Conservation (phyloP, 257 asterid species). For the Penstemon barbatus region DNA sequence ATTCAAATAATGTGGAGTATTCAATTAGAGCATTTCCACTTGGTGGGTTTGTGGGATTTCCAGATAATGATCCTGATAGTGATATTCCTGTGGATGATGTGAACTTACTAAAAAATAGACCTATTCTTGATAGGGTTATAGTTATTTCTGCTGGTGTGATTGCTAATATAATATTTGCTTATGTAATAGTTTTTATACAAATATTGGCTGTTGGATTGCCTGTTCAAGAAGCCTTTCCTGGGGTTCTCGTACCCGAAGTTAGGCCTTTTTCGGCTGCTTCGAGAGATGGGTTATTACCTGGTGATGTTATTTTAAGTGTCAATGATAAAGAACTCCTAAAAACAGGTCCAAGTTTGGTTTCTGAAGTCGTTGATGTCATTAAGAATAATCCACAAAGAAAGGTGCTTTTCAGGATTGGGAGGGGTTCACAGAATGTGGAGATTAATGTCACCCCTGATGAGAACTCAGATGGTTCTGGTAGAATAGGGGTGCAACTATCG, state of each 20-base stretch:
- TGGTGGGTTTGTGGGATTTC: slow-evolving; percentile 97
- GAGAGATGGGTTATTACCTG: slow-evolving; percentile 75
- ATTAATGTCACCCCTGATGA: slow-evolving; percentile 71
- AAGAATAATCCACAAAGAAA: slow-evolving; percentile 57
- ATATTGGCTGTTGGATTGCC: slow-evolving; percentile 88
- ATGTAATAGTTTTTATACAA: slow-evolving; percentile 70
- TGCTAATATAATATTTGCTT: slow-evolving; percentile 84
- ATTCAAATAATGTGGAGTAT: slow-evolving; percentile 83
- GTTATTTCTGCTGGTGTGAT: slow-evolving; percentile 97
- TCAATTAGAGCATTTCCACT: slow-evolving; percentile 93
- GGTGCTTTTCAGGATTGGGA: slow-evolving; percentile 61
- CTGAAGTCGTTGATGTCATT: slow-evolving; percentile 79
- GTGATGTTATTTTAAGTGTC: slow-evolving; percentile 83
- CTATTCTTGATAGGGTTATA: slow-evolving; percentile 72
- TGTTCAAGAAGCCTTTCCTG: slow-evolving; percentile 94
- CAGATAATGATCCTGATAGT: slow-evolving; percentile 97
- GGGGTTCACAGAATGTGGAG: slow-evolving; percentile 54
- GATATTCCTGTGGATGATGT: slow-evolving; percentile 84
- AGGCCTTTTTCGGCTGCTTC: slow-evolving; percentile 91
- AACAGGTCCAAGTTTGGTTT: slow-evolving; percentile 67
- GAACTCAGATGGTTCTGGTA: slow-evolving; percentile 79
- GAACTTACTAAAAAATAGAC: slow-evolving; percentile 85
- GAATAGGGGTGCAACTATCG: slow-evolving; percentile 87
- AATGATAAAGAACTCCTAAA: slow-evolving; percentile 52
- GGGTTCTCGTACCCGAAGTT: slow-evolving; percentile 94